Base-by-base conservation (phyloP, 495 filamentous ascomycete genomes). In the Staphylotrichum tortipilum region DNA sequence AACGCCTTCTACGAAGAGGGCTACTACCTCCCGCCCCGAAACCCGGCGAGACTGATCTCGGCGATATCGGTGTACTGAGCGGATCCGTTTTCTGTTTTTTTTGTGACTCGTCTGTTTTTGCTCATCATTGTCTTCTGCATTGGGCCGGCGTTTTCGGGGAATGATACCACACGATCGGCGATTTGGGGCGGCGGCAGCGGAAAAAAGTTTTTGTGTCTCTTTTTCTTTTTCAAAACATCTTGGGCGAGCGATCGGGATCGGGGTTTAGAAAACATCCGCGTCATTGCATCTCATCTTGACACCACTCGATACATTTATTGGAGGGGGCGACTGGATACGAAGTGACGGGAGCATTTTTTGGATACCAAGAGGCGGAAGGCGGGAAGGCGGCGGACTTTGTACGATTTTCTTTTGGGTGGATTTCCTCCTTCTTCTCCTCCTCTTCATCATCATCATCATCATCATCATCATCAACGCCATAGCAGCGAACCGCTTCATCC, bases 1-100 rank as follows among this genome's bases (percentile, higher is more conserved):
- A 60, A 66, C 49, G 65, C 70, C 50, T 76, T 80, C 56, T 80
- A 82, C 63, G 80, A 79, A 41, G 65, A 78, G 46, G 74, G 75
- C 59, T 84, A 77, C 70, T 84, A 80, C 64, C 71, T 78, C 53
- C 73, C 79, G 54, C 71, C 67, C 56, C 59, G 73, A 48, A 68
- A 70, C 52, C 61, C 69, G 41, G 55, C 63, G 45, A 57, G 71
- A 41, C 44, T 74, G 54, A 66, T 74, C 44, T 71, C 71, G 49
- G 57, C 70, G 56, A 72, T 76, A 68, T 70, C 69, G 49, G 68
- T 74, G 49, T 75, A 76, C 55, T 76, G 63, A 60, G 30, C 31
- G 18, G 28, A 37, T 38, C 24, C n/a, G n/a, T n/a, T n/a, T n/a
- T n/a, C n/a, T n/a, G n/a, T n/a, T n/a, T n/a, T n/a, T n/a, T n/a